These are phyloP conservation scores for Ophiognomonia clavigignenti-juglandacearum DNA, from an alignment of 2,329 filamentous ascomycete genomes.

Conservation along the genomic window DNA sequence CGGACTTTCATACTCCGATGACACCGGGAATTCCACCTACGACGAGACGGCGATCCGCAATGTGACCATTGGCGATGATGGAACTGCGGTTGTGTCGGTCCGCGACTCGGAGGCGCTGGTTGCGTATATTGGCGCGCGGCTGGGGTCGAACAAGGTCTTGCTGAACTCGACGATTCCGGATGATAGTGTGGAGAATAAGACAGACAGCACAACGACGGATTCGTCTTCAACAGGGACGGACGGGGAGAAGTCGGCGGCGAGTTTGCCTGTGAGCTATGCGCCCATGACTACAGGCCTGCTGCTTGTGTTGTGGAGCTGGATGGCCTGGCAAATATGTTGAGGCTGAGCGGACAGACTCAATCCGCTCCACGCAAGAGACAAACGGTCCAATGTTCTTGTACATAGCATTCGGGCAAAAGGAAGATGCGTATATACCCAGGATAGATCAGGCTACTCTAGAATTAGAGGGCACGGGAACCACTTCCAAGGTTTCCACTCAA, in stretches of 20 bases:
- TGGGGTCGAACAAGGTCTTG: not conserved
- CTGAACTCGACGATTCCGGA: not conserved
- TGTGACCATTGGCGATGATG: not conserved
- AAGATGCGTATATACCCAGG: not conserved
- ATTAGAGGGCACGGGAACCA: too few species aligned
- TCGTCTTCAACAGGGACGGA: not conserved
- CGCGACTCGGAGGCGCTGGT: not conserved
- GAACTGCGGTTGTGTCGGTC: not conserved
- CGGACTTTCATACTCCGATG: not conserved
- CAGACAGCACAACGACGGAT: not conserved
- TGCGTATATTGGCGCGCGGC: not conserved
- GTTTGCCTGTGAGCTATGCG: not conserved
- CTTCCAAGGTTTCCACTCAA: too few species aligned
- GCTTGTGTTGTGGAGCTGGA: too few species aligned
- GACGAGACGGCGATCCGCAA: not conserved
- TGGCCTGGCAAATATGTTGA: too few species aligned
- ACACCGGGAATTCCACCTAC: not conserved
- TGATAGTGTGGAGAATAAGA: not conserved
- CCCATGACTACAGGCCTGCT: not conserved
- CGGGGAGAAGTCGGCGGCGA: not conserved
- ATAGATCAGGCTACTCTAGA: too few species aligned
- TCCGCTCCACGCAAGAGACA: too few species aligned
- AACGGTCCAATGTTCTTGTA: too few species aligned
- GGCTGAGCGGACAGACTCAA: too few species aligned
- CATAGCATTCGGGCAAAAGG: too few species aligned